A percentile compares a stretch with the other conserved stretches of the same genome.
These are phyloP conservation scores for Plasmodium adleri DNA, from an alignment of 169 alveolate species.

Conservation along the genomic window DNA sequence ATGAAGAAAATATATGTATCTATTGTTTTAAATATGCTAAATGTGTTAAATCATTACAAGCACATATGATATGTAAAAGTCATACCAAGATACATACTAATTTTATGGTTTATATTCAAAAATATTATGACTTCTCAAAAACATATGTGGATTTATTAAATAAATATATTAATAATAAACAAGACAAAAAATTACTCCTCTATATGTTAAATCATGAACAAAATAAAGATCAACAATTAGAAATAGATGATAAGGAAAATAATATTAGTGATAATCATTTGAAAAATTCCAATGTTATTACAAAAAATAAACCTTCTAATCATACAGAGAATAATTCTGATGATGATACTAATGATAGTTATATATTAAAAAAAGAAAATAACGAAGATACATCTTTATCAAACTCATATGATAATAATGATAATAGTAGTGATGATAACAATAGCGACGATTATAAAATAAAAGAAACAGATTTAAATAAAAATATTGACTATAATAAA, in stretches of 20 bases:
- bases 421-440: slow-evolving; percentile 8
- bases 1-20: slow-evolving; percentile 81
- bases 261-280: neutral
- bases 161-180: slow-evolving; percentile 58
- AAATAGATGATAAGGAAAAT: neutral
- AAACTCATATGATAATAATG: neutral
- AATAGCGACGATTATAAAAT: slow-evolving; percentile 54
- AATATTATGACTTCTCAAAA: slow-evolving; percentile 76
- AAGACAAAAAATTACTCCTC: slow-evolving; percentile 64
- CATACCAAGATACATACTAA: slow-evolving; percentile 66
- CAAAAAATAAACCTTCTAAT: neutral
- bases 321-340: neutral
- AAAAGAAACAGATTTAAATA: slow-evolving; percentile 67
- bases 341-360: neutral
- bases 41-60: slow-evolving; percentile 58
- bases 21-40: slow-evolving; percentile 72
- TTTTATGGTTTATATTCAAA: slow-evolving; percentile 62
- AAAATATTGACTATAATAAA: slow-evolving; percentile 17
- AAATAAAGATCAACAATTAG: neutral
- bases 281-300: neutral
- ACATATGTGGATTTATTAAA: slow-evolving; percentile 72
- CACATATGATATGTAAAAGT: slow-evolving; percentile 75
- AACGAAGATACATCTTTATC: neutral
- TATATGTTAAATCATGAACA: slow-evolving; percentile 22
- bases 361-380: neutral